Evolutionary conservation across 2,329 filamentous ascomycete species (phyloP).

Genomic region (Zasmidium angulare): DNA sequence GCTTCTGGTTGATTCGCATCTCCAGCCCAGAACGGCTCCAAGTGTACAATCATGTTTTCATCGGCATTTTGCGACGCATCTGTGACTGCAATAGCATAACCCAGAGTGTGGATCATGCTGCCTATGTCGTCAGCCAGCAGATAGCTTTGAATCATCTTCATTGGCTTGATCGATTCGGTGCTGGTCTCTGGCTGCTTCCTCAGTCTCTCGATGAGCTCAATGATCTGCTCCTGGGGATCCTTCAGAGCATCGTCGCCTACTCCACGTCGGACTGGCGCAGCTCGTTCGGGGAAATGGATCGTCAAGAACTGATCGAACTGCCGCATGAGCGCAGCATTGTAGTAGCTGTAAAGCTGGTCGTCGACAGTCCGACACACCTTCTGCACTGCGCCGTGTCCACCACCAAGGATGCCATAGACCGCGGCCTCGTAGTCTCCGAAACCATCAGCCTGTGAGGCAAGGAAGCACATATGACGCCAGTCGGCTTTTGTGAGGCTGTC

Average conservation of each 20-base stretch:
- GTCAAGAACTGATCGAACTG: conserved; percentile 75
- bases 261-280: conserved; percentile 56
- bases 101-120: conserved; percentile 45
- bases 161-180: conserved; percentile 61
- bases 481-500: conserved; percentile 44
- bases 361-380: conserved; percentile 78
- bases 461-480: conserved; percentile 77
- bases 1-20: conserved; percentile 26
- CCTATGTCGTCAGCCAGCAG: conserved; percentile 63
- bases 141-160: conserved; percentile 75
- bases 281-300: conserved; percentile 54
- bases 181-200: conserved; percentile 57
- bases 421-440: conserved; percentile 79
- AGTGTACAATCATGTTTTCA: conserved; percentile 26
- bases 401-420: conserved; percentile 86
- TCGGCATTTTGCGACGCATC: conserved; percentile 27
- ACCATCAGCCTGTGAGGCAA: conserved; percentile 65
- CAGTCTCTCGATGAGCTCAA: conserved; percentile 59
- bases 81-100: conserved; percentile 43
- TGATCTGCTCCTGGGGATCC: conserved; percentile 40
- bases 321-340: conserved; percentile 78
- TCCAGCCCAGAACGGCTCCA: conserved; percentile 20
- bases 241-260: conserved; percentile 64
- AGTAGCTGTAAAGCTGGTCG: conserved; percentile 81
- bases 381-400: conserved; percentile 76